Percentiles rank a stretch among this genome's conserved stretches.
phyloP scores from a whole-genome alignment of 1,139 yeast species.

The Scheffersomyces lignicola region DNA sequence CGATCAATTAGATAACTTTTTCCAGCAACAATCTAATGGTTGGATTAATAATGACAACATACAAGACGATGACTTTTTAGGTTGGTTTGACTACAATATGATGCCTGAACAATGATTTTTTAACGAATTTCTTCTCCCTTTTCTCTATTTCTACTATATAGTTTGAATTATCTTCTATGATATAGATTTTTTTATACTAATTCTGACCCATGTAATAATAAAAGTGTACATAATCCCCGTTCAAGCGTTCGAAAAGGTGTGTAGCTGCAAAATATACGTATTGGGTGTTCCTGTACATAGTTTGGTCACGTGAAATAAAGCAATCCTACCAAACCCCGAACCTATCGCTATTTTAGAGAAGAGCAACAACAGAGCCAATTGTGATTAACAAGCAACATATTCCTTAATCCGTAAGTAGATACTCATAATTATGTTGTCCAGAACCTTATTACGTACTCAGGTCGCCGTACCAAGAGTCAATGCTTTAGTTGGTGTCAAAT shows the following conservation, averaged over 20 bases:
- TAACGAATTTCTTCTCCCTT: background rate
- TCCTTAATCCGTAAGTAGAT: too few relatives aligned
- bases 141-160: background rate
- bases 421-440: constrained; percentile 4
- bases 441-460: constrained; percentile 2
- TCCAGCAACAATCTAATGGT: constrained; percentile 81
- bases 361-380: too few relatives aligned
- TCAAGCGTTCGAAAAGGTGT: background rate
- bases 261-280: too few relatives aligned
- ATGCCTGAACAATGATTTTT: constrained; percentile 17
- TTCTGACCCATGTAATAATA: background rate
- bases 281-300: too few relatives aligned
- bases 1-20: constrained; percentile 53
- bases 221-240: background rate
- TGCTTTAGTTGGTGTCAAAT: constrained; percentile 19
- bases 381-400: too few relatives aligned
- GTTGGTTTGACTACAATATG: constrained; percentile 84
- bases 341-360: too few relatives aligned
- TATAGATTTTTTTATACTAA: background rate
- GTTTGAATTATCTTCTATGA: too few relatives aligned
- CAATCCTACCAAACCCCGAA: too few relatives aligned
- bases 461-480: constrained; percentile 2
- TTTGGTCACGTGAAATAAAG: constrained; percentile 1
- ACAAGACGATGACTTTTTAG: constrained; percentile 77
- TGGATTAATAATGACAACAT: constrained; percentile 73